Evolutionary conservation across 2,329 filamentous ascomycete genomes (phyloP), one percentile per base, ranked within the genome.

Genomic region (Incumbomyces delicatus): DNA sequence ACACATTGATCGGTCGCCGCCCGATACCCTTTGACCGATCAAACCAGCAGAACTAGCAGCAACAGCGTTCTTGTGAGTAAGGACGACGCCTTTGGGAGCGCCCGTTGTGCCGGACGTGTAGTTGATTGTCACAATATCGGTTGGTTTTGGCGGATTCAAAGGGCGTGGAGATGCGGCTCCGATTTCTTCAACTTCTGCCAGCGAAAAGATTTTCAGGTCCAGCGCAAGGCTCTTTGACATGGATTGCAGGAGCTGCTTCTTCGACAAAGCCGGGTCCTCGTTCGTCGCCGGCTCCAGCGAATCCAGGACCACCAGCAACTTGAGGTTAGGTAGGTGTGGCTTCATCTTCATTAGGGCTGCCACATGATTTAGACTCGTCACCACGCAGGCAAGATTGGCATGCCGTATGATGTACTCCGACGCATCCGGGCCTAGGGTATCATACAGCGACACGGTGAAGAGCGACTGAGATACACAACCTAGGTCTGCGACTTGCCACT

Each of bases 341-440:
- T 80, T 80, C 55, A 95, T 71, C 71, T 88, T 89, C 52, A 95
- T 73, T 46, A 95, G 76, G 13, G 80, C 78, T 1, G 87, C 81
- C 44, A 95, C 81, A 60, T 95, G 89, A 36, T 80, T 79, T 38
- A 95, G 71, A 22, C 85, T 88, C 49, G 85, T 82, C 52, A 84
- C 80, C 33, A 96, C 79, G 59, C 81, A 86, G 49, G 74, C 66
- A 47, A 96, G 71, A 52, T 81, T 76, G 46, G 87, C 80, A 64
- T 96, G 90, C 66, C 94, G 94, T 70, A 96, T 84, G 66, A 98
- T 95, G 69, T 86, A 96, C 68, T 96, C 88, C 48, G 86, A 89
- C 2, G 89, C 80, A 56, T 95, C 87, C 11, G 90, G 83, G 8
- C 90, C 90, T 4, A 98, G 78, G 11, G 90, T 95, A 66, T 96